Evolutionary conservation across 148 eudicot species (phyloP).

Genomic region (Pharnaceum exiguum): DNA sequence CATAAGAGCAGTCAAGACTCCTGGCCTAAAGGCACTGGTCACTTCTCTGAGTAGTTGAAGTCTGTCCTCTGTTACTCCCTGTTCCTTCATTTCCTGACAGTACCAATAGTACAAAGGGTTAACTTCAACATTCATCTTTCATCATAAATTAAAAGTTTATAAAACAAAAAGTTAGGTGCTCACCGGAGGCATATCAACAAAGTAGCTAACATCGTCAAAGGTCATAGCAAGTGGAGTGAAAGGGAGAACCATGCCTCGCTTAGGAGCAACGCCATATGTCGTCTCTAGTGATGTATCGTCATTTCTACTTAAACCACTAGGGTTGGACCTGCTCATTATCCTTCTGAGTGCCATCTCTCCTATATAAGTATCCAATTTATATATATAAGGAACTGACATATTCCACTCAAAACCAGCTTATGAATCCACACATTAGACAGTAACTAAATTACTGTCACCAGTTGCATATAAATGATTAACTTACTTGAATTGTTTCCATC

Average conservation of each 20-base stretch:
- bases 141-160: neutral
- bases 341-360: conserved; percentile 34
- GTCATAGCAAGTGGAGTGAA: conserved; percentile 50
- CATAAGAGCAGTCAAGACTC: conserved; percentile 73
- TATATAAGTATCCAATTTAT: neutral
- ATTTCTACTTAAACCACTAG: conserved; percentile 32
- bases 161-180: neutral
- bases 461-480: neutral
- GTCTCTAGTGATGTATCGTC: conserved; percentile 25
- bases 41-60: conserved; percentile 65
- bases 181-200: conserved; percentile 49
- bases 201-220: conserved; percentile 39
- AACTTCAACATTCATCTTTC: neutral
- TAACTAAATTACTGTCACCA: neutral
- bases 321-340: conserved; percentile 32
- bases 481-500: conserved; percentile 48
- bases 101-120: neutral
- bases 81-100: conserved; percentile 59
- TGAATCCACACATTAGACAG: neutral
- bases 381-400: neutral
- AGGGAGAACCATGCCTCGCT: conserved; percentile 51
- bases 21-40: conserved; percentile 69
- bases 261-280: conserved; percentile 29
- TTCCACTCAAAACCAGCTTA: neutral
- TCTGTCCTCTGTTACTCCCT: conserved; percentile 59